phyloP scores from a whole-genome alignment of 1,139 yeast species.

The Hyphopichia burtonii region DNA sequence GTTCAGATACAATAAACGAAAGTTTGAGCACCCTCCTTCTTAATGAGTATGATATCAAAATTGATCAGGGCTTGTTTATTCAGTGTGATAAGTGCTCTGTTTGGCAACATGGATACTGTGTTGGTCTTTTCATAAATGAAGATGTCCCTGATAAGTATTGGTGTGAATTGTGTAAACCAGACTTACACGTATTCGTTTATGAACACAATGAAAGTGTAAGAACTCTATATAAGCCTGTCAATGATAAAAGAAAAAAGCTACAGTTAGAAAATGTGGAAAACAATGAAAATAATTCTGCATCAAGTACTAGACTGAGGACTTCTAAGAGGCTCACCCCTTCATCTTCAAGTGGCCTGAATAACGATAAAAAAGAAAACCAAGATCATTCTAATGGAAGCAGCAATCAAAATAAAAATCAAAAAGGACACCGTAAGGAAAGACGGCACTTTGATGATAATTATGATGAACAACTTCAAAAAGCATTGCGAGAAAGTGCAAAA shows the following conservation, averaged over 20 bases:
- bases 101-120: constrained; percentile 98
- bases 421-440: constrained; percentile 14
- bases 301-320: constrained; percentile 10
- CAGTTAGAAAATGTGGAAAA: constrained; percentile 21
- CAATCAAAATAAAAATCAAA: neutral
- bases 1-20: constrained; percentile 29
- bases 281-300: constrained; percentile 10
- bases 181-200: constrained; percentile 57
- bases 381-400: constrained; percentile 1
- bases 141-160: constrained; percentile 89
- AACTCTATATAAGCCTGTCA: constrained; percentile 51
- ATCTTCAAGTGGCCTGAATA: constrained; percentile 9
- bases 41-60: constrained; percentile 58
- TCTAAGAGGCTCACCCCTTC: constrained; percentile 13
- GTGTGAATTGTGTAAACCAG: constrained; percentile 91
- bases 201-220: constrained; percentile 31
- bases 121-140: constrained; percentile 69
- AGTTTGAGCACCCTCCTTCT: constrained; percentile 47
- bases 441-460: constrained; percentile 48
- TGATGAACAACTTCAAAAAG: constrained; percentile 67
- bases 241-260: constrained; percentile 47
- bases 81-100: constrained; percentile 92
- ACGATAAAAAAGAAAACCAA: constrained; percentile 3
- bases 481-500: constrained; percentile 68
- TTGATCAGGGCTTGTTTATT: constrained; percentile 75